Percentiles rank a stretch among this genome's conserved stretches.
phyloP scores from a whole-genome alignment of 2,329 filamentous ascomycete species.

The Verticillium klebahnii region DNA sequence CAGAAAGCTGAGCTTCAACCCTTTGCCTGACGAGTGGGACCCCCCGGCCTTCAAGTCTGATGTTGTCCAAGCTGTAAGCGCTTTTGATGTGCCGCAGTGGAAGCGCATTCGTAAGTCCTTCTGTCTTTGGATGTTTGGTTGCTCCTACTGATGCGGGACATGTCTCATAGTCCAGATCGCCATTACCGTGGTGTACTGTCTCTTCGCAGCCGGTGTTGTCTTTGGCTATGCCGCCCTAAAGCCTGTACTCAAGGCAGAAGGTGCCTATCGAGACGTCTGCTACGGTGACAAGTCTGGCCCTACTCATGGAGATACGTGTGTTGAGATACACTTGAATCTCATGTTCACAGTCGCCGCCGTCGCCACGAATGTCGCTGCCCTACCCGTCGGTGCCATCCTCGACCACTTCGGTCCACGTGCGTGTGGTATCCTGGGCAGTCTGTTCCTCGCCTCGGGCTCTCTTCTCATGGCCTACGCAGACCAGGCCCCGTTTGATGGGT shows the following conservation, averaged over 20 bases:
- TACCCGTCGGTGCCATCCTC: constrained; percentile 80
- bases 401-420: constrained; percentile 77
- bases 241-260: constrained; percentile 69
- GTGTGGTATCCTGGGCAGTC: constrained; percentile 66
- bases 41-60: constrained; percentile 33
- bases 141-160: background rate
- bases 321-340: constrained; percentile 68
- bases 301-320: constrained; percentile 33
- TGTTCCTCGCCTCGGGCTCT: constrained; percentile 66
- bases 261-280: constrained; percentile 65
- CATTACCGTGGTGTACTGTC: constrained; percentile 32
- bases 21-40: constrained; percentile 48
- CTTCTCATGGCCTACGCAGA: constrained; percentile 66
- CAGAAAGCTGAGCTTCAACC: constrained; percentile 49
- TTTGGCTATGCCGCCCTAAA: constrained; percentile 86
- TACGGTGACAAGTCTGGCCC: constrained; percentile 15
- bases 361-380: constrained; percentile 78
- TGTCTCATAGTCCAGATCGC: constrained; percentile 28
- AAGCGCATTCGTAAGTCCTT: constrained; percentile 44
- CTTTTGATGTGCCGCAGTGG: constrained; percentile 51
- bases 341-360: constrained; percentile 93
- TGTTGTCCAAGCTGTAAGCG: constrained; percentile 41
- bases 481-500: constrained; percentile 66
- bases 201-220: constrained; percentile 58
- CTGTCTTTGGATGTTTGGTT: background rate